A percentile compares a stretch with the other conserved stretches of the same genome.
phyloP scores from a whole-genome alignment of 768 basidiomycete species.

The Punctularia strigosozonata region DNA sequence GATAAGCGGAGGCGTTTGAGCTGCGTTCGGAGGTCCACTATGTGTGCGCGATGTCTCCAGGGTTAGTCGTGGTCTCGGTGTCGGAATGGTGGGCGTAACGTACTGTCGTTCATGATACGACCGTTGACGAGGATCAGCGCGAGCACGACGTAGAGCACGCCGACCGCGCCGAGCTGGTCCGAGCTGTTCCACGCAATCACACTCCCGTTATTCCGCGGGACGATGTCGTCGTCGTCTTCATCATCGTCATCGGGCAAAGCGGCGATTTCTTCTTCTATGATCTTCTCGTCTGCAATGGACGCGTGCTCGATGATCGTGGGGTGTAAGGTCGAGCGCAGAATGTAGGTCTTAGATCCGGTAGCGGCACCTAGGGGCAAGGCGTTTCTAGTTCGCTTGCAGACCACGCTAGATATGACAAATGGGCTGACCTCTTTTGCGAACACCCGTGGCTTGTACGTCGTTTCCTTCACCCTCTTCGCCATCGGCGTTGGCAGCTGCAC shows the following conservation, averaged over 20 bases:
- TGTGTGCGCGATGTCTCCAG: not conserved
- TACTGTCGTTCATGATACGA: constrained; percentile 63
- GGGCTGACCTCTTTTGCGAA: constrained; percentile 55
- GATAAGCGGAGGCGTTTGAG: constrained; percentile 62
- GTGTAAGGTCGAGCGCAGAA: constrained; percentile 68
- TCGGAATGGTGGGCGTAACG: constrained; percentile 16
- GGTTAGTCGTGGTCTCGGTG: not conserved
- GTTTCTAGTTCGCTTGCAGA: not conserved
- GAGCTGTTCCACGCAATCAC: constrained; percentile 61
- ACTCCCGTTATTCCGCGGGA: constrained; percentile 44
- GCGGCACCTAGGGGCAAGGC: constrained; percentile 28
- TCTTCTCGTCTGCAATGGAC: constrained; percentile 31
- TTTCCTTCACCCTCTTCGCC: constrained; percentile 20
- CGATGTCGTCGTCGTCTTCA: constrained; percentile 33
- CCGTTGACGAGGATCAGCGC: constrained; percentile 78
- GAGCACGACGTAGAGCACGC: constrained; percentile 73
- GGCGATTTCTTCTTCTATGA: constrained; percentile 31
- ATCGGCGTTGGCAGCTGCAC: constrained; percentile 41
- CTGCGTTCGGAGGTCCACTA: constrained; percentile 63
- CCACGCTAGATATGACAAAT: no score
- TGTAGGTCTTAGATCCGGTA: constrained; percentile 66
- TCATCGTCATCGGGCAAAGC: constrained; percentile 39
- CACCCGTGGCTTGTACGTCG: constrained; percentile 35
- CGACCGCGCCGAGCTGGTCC: constrained; percentile 59
- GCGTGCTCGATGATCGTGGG: constrained; percentile 50